Conservation (phyloP, 148 eudicot species). For the Simmondsia chinensis region DNA sequence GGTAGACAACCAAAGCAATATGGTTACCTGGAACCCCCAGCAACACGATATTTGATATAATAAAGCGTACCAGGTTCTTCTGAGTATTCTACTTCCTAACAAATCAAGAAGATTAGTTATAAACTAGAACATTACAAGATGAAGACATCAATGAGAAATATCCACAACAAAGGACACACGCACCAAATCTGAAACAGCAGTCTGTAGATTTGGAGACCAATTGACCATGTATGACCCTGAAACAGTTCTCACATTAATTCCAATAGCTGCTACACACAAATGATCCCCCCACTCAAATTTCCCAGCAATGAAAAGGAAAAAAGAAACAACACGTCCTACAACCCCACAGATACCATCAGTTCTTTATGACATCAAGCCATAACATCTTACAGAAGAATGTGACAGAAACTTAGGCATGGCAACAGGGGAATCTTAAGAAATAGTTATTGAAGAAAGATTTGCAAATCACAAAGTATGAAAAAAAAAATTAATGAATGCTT, state of each 20-base stretch:
- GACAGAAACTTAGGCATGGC: not conserved
- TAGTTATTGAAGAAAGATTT: too few relatives aligned
- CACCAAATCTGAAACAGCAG: slow-evolving; percentile 99
- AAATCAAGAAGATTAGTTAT: slow-evolving; percentile 5
- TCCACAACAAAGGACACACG: slow-evolving; percentile 2
- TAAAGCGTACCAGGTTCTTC: slow-evolving; percentile 95
- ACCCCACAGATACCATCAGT: too few relatives aligned
- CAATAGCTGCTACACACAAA: too few relatives aligned
- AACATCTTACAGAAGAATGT: too few relatives aligned
- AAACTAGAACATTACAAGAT: not conserved
- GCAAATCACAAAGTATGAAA: too few relatives aligned
- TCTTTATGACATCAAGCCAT: too few relatives aligned
- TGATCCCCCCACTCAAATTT: too few relatives aligned
- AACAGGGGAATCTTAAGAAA: too few relatives aligned
- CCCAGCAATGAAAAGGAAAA: too few relatives aligned
- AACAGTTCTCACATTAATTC: slow-evolving; percentile 14
- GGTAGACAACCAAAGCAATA: not conserved
- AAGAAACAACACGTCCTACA: too few relatives aligned
- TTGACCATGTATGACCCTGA: slow-evolving; percentile 99
- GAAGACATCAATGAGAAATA: slow-evolving; percentile 3
- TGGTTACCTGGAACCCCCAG: slow-evolving; percentile 86
- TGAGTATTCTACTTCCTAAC: slow-evolving; percentile 94
- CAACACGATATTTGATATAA: slow-evolving; percentile 91
- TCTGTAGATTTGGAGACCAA: slow-evolving; percentile 96
- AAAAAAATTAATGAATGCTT: too few relatives aligned